Base-by-base conservation (phyloP, 352 stramenopile genomes). In the Blastocystis sp. region DNA sequence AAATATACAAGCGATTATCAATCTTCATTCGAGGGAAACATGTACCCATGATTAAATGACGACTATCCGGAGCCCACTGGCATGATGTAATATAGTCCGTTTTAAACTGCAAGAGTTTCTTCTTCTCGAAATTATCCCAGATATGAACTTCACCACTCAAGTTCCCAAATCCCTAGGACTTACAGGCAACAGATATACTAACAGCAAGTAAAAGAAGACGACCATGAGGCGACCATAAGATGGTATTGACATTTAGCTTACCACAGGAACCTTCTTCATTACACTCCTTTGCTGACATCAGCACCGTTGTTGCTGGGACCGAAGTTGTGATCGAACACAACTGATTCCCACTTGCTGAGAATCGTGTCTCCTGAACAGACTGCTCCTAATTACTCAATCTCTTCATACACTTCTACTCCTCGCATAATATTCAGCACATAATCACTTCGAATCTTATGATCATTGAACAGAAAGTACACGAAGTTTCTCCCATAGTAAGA, bases 31-130 rank as follows among this genome's bases (percentile, higher is more conserved):
- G 69, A 46, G 69, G 69, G 69, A 42, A 80, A 46, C 69, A 80
- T 27, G 69, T 80, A 24, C 43, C 69, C 69, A 80, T 59, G 21
- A 80, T 7, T 52, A 80, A 32, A 3, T 35, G 42, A 52, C 69
- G 69, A 11, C 69, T 61, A 52, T 80, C 46, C 21, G 69, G 37
- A n/a, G 37, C n/a, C 69, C 69, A 80, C 14, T 24, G 27, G 69
- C 69, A 80, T n/a, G 39, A 63, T 24, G 69, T 80, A 52, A 80
- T 59, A 46, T 59, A 80, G 9, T 80, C 69, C 37, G 69, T 80
- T 11, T 39, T 19, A 52, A 80, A 80, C 42, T 80, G 35, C 69
- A 59, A 46, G 11, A 80, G 11, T 0, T 12, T 27, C 5, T 39
- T 7, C 19, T 29, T 46, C 16, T 80, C 37, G 14, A 46, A 21